Evolutionary conservation across 106 monocot genomes (phyloP), one percentile per base, ranked within the genome.

Genomic region (Vanilla planifolia): DNA sequence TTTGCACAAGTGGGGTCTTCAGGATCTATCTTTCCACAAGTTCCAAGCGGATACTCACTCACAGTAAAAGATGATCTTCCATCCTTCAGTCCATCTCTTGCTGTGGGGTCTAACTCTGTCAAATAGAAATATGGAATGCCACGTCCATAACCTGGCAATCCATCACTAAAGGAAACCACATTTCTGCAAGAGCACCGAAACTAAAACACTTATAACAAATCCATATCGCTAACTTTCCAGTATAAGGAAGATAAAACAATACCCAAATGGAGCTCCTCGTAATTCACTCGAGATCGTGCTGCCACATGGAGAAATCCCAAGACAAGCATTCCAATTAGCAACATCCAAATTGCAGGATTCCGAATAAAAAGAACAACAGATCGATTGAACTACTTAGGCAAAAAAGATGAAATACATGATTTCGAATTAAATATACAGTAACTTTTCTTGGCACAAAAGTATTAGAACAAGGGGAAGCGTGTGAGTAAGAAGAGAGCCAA

Each of bases 131-230:
- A 93, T 19, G 93, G 85, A 15, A 89, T 50, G 4, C 88, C 93
- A 32, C 34, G 52, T 11, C 93, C 85, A 4, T 79, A 16, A 16
- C 68, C 74, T 2, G 88, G 85, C 32, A 77, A 60, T 62, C 92
- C 92, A 77, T 93, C 92, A 64, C 92, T 93, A 72, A 74, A 93
- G n/a, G 92, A 93, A 71, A 93, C 92, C 43, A 88, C 92, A 75
- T 93, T 88, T 39, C 92, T 93, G 65, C 64, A 74, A 24, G 62
- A 50, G 6, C 3, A 7, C 1, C 0, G 1, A 30, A n/a, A 4
- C 11, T 11, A 5, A 57, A 57, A 17, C 1, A 6, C 15, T 55
- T n/a, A 2, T 33, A 30, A 55, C 1, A 48, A 42, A 40, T 6
- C 22, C 9, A 10, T 19, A 55, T 2, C 20, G 25, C 33, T 44